Percentiles rank a stretch among this genome's conserved stretches.
Conservation (phyloP, 108 stramenopile genomes). For the Epithemia pelagica region DNA sequence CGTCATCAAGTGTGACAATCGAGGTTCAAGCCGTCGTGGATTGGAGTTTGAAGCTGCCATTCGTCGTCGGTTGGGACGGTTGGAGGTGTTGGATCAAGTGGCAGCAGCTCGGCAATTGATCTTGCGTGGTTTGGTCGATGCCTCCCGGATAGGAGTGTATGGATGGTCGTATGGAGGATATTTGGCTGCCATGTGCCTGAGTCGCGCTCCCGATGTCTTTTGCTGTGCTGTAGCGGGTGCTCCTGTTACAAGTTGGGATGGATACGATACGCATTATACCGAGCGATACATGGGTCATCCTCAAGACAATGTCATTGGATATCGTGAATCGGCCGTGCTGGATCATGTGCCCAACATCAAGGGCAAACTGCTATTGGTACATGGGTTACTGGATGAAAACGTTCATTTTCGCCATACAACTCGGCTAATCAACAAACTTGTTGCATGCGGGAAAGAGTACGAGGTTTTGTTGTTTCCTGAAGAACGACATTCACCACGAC, state of each 20-base stretch:
- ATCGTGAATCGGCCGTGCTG: slow-evolving; percentile 62
- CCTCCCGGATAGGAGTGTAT: slow-evolving; percentile 78
- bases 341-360: slow-evolving; percentile 71
- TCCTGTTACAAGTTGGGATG: slow-evolving; percentile 93
- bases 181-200: slow-evolving; percentile 83
- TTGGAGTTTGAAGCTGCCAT: slow-evolving; percentile 81
- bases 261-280: slow-evolving; percentile 95
- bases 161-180: slow-evolving; percentile 98
- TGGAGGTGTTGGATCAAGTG: slow-evolving; percentile 92
- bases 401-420: slow-evolving; percentile 94
- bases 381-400: slow-evolving; percentile 95
- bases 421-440: slow-evolving; percentile 80
- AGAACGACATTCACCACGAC: slow-evolving; percentile 88
- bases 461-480: slow-evolving; percentile 91
- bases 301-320: slow-evolving; percentile 64
- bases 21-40: slow-evolving; percentile 86
- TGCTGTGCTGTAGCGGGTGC: slow-evolving; percentile 85
- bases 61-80: slow-evolving; percentile 55
- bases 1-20: slow-evolving; percentile 93
- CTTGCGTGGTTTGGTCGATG: slow-evolving; percentile 65
- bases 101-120: slow-evolving; percentile 65
- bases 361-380: slow-evolving; percentile 83
- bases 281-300: slow-evolving; percentile 93
- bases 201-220: slow-evolving; percentile 81
- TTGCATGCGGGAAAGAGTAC: slow-evolving; percentile 79